phyloP scores from a whole-genome alignment of 345 rosid species.

The Balakata baccata region DNA sequence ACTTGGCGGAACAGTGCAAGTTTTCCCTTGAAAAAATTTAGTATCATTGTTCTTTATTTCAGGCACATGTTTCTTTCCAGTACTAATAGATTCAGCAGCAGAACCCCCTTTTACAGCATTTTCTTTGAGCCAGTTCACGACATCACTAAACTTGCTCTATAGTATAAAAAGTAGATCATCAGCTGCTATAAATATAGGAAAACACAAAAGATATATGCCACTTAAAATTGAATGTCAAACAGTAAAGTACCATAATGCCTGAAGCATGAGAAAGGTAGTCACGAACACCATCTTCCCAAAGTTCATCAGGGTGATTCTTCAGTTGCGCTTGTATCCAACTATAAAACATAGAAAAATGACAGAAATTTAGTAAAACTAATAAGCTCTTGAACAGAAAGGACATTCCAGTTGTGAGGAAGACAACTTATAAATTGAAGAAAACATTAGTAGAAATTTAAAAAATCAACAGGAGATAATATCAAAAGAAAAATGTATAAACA shows the following conservation, averaged over 20 bases:
- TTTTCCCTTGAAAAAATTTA: constrained; percentile 36
- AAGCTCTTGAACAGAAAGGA: not conserved
- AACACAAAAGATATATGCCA: not conserved
- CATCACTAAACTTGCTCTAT: constrained; percentile 84
- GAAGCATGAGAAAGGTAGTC: constrained; percentile 84
- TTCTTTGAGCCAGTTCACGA: constrained; percentile 80
- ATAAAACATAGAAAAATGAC: constrained; percentile 22
- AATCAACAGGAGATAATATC: not conserved
- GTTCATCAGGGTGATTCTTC: constrained; percentile 94
- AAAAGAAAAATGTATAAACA: not conserved
- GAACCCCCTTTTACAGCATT: constrained; percentile 52
- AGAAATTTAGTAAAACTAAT: not conserved
- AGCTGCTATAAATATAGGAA: not conserved
- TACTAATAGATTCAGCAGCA: constrained; percentile 35
- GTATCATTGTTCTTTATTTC: constrained; percentile 42
- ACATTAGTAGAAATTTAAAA: not conserved
- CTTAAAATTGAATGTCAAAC: not conserved
- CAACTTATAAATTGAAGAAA: not conserved
- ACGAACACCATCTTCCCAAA: constrained; percentile 87
- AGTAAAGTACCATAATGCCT: constrained; percentile 52
- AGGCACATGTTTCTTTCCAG: constrained; percentile 41
- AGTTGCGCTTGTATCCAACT: constrained; percentile 95
- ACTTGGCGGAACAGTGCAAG: constrained; percentile 26
- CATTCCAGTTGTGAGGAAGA: not conserved
- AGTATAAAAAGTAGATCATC: constrained; percentile 4